phyloP scores from a whole-genome alignment of 2,329 filamentous ascomycete species.

The Ceratocystis huliohia region DNA sequence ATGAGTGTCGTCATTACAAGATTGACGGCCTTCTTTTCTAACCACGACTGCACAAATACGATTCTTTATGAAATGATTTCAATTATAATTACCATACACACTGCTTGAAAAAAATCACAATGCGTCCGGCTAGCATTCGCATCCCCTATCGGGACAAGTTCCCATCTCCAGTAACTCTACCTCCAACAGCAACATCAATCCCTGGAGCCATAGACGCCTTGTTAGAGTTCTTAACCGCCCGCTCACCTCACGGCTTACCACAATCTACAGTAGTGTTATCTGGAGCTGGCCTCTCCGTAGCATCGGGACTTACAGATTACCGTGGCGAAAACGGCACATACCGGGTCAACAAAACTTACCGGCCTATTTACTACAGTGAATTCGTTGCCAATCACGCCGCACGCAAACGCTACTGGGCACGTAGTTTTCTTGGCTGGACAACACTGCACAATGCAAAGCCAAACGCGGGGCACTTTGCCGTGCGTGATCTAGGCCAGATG shows the following conservation, averaged over 20 bases:
- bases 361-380: conserved; percentile 86
- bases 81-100: not conserved
- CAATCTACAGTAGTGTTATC: conserved; percentile 43
- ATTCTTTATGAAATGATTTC: not conserved
- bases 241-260: conserved; percentile 36
- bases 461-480: conserved; percentile 66
- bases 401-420: conserved; percentile 87
- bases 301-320: conserved; percentile 87
- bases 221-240: conserved; percentile 57
- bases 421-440: conserved; percentile 88
- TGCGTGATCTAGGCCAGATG: conserved; percentile 56
- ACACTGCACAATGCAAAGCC: conserved; percentile 65
- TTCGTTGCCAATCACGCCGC: conserved; percentile 72
- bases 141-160: conserved; percentile 84
- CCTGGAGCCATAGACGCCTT: conserved; percentile 67
- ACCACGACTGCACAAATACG: not conserved
- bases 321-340: conserved; percentile 84
- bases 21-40: not conserved
- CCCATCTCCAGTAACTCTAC: conserved; percentile 61
- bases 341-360: conserved; percentile 76
- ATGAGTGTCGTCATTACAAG: not conserved
- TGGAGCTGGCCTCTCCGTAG: conserved; percentile 85
- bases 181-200: conserved; percentile 55
- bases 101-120: conserved; percentile 25
- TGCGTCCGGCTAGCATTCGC: conserved; percentile 64